These are phyloP conservation scores for Amylostereum areolatum DNA, from an alignment of 1,284 basidiomycete species.

Conservation along the genomic window DNA sequence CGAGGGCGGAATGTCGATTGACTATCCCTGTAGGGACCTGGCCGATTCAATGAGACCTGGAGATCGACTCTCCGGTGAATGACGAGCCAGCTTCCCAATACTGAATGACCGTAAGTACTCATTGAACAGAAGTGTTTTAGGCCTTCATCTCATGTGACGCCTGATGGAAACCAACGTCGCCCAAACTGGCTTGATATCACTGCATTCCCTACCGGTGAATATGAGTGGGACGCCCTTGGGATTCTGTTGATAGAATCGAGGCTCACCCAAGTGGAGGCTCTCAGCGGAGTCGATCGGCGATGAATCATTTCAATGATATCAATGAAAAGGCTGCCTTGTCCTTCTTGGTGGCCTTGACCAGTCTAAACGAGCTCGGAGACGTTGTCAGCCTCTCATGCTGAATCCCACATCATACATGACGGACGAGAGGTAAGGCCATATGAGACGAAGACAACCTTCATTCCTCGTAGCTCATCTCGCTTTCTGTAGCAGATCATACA, in stretches of 20 bases:
- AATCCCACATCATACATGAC: slow-evolving; percentile 28
- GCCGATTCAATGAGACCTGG: slow-evolving; percentile 32
- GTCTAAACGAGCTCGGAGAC: slow-evolving; percentile 36
- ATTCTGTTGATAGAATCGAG: slow-evolving; percentile 32
- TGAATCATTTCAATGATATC: slow-evolving; percentile 37
- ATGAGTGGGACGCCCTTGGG: slow-evolving; percentile 32
- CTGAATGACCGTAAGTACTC: slow-evolving; percentile 28
- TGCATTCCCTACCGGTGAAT: slow-evolving; percentile 29
- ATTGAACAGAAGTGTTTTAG: slow-evolving; percentile 36
- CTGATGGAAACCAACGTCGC: slow-evolving; percentile 24
- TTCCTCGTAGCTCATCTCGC: not conserved
- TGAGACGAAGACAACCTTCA: not conserved
- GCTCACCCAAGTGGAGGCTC: slow-evolving; percentile 33
- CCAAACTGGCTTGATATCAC: slow-evolving; percentile 42
- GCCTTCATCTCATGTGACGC: slow-evolving; percentile 23
- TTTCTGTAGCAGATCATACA: slow-evolving; percentile 24
- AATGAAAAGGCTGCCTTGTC: slow-evolving; percentile 38
- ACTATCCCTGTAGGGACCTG: slow-evolving; percentile 28
- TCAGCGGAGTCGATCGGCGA: slow-evolving; percentile 28
- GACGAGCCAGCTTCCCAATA: slow-evolving; percentile 28
- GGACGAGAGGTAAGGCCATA: slow-evolving; percentile 25
- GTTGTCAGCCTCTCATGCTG: slow-evolving; percentile 38
- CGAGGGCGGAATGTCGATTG: not conserved
- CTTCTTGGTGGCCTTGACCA: slow-evolving; percentile 33
- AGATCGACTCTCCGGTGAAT: slow-evolving; percentile 24